Conservation (phyloP, 1,284 basidiomycete genomes). For the Ceraceosorus bombacis region DNA sequence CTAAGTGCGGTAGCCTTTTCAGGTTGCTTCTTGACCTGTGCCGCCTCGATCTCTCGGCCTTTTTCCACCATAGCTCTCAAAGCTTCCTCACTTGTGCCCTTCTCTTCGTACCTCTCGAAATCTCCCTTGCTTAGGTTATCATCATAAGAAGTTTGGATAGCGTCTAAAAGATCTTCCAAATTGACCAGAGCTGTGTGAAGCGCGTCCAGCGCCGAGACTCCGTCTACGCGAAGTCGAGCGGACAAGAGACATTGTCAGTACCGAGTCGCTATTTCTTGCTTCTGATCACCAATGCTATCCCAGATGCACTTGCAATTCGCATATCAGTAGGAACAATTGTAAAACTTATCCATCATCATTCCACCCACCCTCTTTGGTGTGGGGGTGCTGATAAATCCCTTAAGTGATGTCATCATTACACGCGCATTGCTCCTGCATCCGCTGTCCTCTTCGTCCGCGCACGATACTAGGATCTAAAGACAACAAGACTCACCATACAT, state of each 20-base stretch:
- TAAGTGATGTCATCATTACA: slow-evolving; percentile 16
- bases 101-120: slow-evolving; percentile 27
- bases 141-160: slow-evolving; percentile 36
- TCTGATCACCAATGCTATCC: neutral
- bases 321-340: slow-evolving; percentile 50
- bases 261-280: neutral
- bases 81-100: slow-evolving; percentile 3
- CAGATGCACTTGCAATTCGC: slow-evolving; percentile 1
- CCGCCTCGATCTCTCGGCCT: slow-evolving; percentile 5
- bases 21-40: no score
- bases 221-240: slow-evolving; percentile 10
- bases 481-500: slow-evolving; percentile 79
- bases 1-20: no score
- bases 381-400: slow-evolving; percentile 22
- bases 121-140: slow-evolving; percentile 28
- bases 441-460: slow-evolving; percentile 32
- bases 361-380: neutral
- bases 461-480: slow-evolving; percentile 16
- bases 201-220: slow-evolving; percentile 34
- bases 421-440: slow-evolving; percentile 17
- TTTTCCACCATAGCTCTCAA: slow-evolving; percentile 6
- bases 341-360: slow-evolving; percentile 15
- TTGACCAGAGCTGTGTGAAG: slow-evolving; percentile 37
- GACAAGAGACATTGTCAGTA: neutral
- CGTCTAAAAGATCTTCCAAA: slow-evolving; percentile 36